These are phyloP conservation scores for Cytidiella melzeri DNA, from an alignment of 768 basidiomycete species.

Conservation along the genomic window DNA sequence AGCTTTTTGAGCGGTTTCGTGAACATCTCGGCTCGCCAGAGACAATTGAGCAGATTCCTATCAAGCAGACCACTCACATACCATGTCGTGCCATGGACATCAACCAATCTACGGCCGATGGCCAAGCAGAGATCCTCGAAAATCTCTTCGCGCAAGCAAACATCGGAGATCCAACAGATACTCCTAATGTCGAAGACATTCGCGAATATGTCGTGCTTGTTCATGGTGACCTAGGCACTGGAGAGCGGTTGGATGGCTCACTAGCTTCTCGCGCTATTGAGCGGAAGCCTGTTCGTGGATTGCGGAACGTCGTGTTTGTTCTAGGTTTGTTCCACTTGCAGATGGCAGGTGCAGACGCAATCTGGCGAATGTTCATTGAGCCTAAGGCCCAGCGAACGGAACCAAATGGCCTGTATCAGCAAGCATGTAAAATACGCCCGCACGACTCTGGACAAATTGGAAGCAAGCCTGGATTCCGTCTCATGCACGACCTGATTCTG, in stretches of 20 bases:
- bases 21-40: conserved; percentile 13
- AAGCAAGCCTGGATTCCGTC: too few species aligned
- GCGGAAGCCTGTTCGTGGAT: too few species aligned
- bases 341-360: conserved; percentile 24
- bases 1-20: too few species aligned
- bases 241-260: conserved; percentile 16
- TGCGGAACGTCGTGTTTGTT: too few species aligned
- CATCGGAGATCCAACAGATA: conserved; percentile 8
- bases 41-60: conserved; percentile 13
- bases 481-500: too few species aligned
- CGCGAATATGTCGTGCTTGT: conserved; percentile 11
- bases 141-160: conserved; percentile 18
- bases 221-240: too few species aligned
- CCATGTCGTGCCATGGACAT: conserved; percentile 20
- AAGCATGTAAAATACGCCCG: conserved; percentile 12
- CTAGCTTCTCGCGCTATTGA: neutral
- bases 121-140: conserved; percentile 18
- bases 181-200: too few species aligned
- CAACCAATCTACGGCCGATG: conserved; percentile 14
- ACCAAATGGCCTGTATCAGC: conserved; percentile 13
- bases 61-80: conserved; percentile 11
- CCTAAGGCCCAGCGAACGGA: too few species aligned
- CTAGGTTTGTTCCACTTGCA: too few species aligned
- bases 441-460: too few species aligned
- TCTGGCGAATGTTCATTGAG: conserved; percentile 10